Evolutionary conservation across 225 moss, liverwort and hornwort species (phyloP).

Genomic region (Polytrichum formosum): DNA sequence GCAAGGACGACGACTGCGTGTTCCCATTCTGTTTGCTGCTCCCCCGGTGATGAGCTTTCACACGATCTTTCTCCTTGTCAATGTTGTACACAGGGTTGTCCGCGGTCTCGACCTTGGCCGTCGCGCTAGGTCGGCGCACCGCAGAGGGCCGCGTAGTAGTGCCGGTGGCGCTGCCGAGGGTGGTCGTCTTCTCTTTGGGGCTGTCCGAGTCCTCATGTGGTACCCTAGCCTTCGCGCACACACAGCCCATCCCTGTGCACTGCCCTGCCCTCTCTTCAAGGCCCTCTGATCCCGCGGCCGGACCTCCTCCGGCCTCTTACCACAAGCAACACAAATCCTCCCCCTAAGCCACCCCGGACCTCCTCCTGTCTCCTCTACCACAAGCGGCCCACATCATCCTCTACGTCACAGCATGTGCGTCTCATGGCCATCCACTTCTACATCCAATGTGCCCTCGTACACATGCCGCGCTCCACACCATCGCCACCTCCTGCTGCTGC

Average conservation of each 20-base stretch:
- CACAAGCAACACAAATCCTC: conserved; percentile 33
- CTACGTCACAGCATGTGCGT: conserved; percentile 29
- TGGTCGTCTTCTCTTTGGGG: conserved; percentile 77
- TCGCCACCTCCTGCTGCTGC: too few species aligned
- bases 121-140: conserved; percentile 61
- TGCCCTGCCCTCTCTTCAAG: conserved; percentile 13
- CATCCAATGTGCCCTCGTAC: too few species aligned
- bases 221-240: conserved; percentile 72
- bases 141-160: conserved; percentile 37
- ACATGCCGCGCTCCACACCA: too few species aligned
- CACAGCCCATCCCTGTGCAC: conserved; percentile 85
- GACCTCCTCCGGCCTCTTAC: conserved; percentile 32
- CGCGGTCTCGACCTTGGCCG: conserved; percentile 77
- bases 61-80: conserved; percentile 63
- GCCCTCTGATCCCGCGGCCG: conserved; percentile 24
- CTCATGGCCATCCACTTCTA: conserved; percentile 32
- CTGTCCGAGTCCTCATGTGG: conserved; percentile 75
- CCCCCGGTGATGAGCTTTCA: conserved; percentile 27
- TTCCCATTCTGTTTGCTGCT: conserved; percentile 68
- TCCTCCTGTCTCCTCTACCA: too few species aligned
- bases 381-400: too few species aligned
- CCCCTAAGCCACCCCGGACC: conserved; percentile 1
- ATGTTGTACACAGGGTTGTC: conserved; percentile 56
- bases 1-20: conserved; percentile 14
- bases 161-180: conserved; percentile 19